Base-by-base conservation (phyloP, 2,329 filamentous ascomycete genomes). In the Cordyceps cicadae region DNA sequence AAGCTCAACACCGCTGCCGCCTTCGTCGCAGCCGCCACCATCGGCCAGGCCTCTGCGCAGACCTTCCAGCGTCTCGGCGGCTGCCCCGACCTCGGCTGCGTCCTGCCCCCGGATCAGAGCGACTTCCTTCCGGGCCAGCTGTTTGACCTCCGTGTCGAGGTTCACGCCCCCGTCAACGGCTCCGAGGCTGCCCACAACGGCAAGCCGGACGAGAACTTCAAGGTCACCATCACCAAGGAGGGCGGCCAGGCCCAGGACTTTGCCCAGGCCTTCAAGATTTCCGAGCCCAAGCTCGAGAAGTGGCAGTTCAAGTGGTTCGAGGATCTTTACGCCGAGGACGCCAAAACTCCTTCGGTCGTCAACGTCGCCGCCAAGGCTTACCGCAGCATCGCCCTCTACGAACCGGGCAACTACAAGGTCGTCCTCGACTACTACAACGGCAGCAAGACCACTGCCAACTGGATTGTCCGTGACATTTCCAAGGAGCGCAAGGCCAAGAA, bases 281-380 rank as follows among this genome's bases (percentile, higher is more conserved):
- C 81, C 2, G 89, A 93, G 71, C 87, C 90, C 21, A 74, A 84
- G 70, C 75, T 94, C 17, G 90, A 95, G 79, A 86, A 79, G 64
- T 95, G 90, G 90, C 82, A 86, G 65, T 94, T 94, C 70, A 81
- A 80, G n/a, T 94, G 88, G 88, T 93, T 83, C 69, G 90, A 93
- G 77, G 88, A 95, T 68, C 81, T 91, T 29, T 95, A 90, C 70
- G 90, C 90, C 32, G 77, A 86, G 69, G 89, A 92, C 67, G 85
- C 84, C 3, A 75, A 83, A 21, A 86, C 81, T 41, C 82, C 88
- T 5, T 88, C 87, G 1, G 69, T 91, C 21, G 90, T 95, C 74
- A 89, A 91, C 63, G 90, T 94, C 56, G 86, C 89, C 1, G 82
- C 88, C 64, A 93, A 92, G 75, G 85, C 85, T 34, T 94, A 91